Percentiles rank a stretch among this genome's conserved stretches.
Conservation (phyloP, 371 early-diverging fungal species). For the Lichtheimia hyalospora region DNA sequence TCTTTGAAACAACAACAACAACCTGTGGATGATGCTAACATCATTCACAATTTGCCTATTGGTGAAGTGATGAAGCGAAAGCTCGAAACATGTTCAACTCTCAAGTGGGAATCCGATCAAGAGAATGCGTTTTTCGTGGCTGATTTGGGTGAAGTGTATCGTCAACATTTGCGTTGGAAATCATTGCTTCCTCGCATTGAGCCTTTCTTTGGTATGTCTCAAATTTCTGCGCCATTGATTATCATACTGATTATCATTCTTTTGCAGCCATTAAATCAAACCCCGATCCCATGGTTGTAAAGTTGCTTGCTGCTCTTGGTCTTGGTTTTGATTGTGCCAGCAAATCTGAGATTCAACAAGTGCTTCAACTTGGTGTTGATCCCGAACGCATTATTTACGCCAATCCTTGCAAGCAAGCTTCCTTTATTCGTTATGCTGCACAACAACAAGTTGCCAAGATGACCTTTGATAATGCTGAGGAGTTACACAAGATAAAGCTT, state of each 20-base stretch:
- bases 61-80: constrained; percentile 32
- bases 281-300: constrained; percentile 86
- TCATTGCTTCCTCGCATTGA: constrained; percentile 83
- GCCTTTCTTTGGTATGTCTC: constrained; percentile 82
- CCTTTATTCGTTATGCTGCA: constrained; percentile 87
- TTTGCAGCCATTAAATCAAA: constrained; percentile 92
- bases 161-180: constrained; percentile 86
- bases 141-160: constrained; percentile 86
- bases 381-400: constrained; percentile 92
- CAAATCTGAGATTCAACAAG: constrained; percentile 84
- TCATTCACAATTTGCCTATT: constrained; percentile 33
- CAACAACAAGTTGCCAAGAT: constrained; percentile 81
- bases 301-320: constrained; percentile 82
- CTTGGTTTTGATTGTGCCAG: constrained; percentile 95
- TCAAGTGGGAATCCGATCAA: constrained; percentile 58
- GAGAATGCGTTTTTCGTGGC: constrained; percentile 94
- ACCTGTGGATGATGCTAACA: constrained; percentile 9
- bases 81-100: constrained; percentile 37
- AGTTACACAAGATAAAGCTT: constrained; percentile 89
- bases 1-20: constrained; percentile 7
- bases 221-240: constrained; percentile 11
- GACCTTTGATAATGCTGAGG: constrained; percentile 98
- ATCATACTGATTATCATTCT: background rate
- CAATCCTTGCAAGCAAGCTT: constrained; percentile 97
- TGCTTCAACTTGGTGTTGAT: constrained; percentile 77